Evolutionary conservation across 1,139 yeast species (phyloP).

Genomic region (Zhuliangozyma blackwelliae): DNA sequence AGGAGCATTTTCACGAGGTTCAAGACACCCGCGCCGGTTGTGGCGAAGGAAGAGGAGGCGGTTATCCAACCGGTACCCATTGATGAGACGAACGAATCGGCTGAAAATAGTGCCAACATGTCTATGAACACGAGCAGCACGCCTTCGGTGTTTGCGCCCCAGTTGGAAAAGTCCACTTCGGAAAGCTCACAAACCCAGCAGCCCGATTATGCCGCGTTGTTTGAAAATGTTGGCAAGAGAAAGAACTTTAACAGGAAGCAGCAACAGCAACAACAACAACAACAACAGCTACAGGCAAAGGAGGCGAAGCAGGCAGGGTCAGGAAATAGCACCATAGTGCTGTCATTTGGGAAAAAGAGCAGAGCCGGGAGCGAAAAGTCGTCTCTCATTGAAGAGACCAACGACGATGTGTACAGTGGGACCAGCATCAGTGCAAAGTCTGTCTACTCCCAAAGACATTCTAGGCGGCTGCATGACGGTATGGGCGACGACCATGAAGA

Average conservation of each 20-base stretch:
- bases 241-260: conserved; percentile 26
- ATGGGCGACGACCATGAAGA: conserved; percentile 10
- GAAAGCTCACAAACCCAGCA: conserved; percentile 11
- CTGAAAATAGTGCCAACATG: no score
- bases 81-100: no score
- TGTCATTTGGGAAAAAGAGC: conserved; percentile 5
- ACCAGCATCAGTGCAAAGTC: conserved; percentile 1
- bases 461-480: conserved; percentile 8
- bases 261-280: neutral
- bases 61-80: no score
- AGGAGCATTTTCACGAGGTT: conserved; percentile 40
- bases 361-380: conserved; percentile 9
- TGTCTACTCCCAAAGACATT: no score
- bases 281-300: conserved; percentile 2
- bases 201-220: conserved; percentile 46
- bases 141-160: no score
- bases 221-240: conserved; percentile 43
- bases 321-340: conserved; percentile 11
- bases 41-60: no score
- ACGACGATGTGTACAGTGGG: conserved; percentile 6
- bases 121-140: no score
- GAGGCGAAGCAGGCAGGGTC: conserved; percentile 6
- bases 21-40: conserved; percentile 22
- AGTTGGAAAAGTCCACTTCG: conserved; percentile 10
- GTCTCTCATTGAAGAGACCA: conserved; percentile 10